Evolutionary conservation across 1,284 basidiomycete species (phyloP).

Genomic region (Lentinula novae-zelandiae): DNA sequence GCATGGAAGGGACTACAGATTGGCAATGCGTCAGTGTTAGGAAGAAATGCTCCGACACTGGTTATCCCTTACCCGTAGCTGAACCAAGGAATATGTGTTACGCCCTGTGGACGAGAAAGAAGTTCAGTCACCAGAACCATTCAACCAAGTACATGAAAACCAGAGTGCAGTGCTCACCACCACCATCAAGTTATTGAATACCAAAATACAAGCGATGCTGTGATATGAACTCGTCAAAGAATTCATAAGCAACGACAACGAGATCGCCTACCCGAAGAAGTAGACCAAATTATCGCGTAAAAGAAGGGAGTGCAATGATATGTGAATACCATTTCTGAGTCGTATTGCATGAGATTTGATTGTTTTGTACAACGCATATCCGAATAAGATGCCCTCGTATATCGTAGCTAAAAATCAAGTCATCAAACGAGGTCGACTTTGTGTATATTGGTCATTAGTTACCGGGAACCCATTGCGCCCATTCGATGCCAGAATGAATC

Average conservation of each 20-base stretch:
- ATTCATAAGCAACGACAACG: not conserved
- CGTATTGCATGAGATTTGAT: constrained; percentile 22
- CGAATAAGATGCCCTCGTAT: constrained; percentile 36
- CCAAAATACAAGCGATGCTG: constrained; percentile 28
- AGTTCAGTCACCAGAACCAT: not conserved
- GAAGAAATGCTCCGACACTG: not conserved
- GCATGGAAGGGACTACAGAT: constrained; percentile 41
- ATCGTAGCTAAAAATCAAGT: constrained; percentile 25
- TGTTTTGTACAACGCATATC: constrained; percentile 34
- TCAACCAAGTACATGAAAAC: not conserved
- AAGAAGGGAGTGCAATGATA: constrained; percentile 28
- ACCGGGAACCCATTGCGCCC: constrained; percentile 39
- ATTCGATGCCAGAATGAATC: constrained; percentile 41
- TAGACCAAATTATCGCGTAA: constrained; percentile 37
- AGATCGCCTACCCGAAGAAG: constrained; percentile 30
- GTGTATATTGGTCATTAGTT: not conserved
- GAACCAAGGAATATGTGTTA: constrained; percentile 45
- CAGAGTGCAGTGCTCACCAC: constrained; percentile 26
- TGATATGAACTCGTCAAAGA: constrained; percentile 6
- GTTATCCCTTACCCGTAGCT: constrained; percentile 33
- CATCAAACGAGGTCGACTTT: not conserved
- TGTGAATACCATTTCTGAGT: constrained; percentile 16
- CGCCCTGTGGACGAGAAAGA: constrained; percentile 22
- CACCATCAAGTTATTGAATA: constrained; percentile 44
- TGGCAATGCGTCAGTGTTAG: not conserved